phyloP scores from a whole-genome alignment of 768 basidiomycete genomes.

The Trametes punicea region DNA sequence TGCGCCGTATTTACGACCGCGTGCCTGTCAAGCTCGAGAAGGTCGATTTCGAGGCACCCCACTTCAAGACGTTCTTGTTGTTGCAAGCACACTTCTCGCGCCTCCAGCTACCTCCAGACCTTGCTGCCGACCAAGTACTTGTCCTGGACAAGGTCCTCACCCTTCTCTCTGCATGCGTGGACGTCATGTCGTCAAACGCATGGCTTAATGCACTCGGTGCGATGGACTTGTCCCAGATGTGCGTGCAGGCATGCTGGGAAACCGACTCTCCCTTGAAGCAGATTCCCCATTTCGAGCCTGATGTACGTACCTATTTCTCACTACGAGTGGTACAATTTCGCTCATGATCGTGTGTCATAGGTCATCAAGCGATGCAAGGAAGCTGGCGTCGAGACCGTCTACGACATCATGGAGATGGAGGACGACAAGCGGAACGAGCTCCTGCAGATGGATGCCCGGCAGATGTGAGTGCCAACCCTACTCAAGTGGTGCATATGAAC shows the following conservation, averaged over 20 bases:
- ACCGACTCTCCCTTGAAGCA: slow-evolving; percentile 93
- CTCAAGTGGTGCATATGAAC: neutral
- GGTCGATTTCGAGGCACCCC: slow-evolving; percentile 87
- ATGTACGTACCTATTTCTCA: slow-evolving; percentile 44
- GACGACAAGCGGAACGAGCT: slow-evolving; percentile 82
- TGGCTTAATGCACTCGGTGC: slow-evolving; percentile 93
- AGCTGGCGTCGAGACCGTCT: slow-evolving; percentile 82
- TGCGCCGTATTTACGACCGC: slow-evolving; percentile 91
- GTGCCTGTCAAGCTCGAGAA: slow-evolving; percentile 90
- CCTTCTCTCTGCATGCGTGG: slow-evolving; percentile 89
- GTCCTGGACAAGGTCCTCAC: slow-evolving; percentile 91
- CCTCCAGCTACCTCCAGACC: slow-evolving; percentile 86
- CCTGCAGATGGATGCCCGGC: slow-evolving; percentile 77
- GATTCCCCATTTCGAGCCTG: slow-evolving; percentile 92
- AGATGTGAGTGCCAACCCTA: slow-evolving; percentile 66
- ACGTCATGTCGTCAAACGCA: slow-evolving; percentile 97
- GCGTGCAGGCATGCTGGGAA: slow-evolving; percentile 98
- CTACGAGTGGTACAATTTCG: too few relatives aligned
- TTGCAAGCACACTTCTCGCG: slow-evolving; percentile 97
- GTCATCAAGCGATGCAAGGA: slow-evolving; percentile 82
- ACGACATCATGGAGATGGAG: slow-evolving; percentile 98
- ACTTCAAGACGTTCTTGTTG: slow-evolving; percentile 97
- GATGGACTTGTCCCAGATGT: slow-evolving; percentile 99
- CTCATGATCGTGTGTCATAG: too few relatives aligned
- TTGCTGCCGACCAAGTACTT: slow-evolving; percentile 85